These are phyloP conservation scores for Pseudogymnoascus sp. DNA, from an alignment of 2,329 filamentous ascomycete species.

Conservation along the genomic window DNA sequence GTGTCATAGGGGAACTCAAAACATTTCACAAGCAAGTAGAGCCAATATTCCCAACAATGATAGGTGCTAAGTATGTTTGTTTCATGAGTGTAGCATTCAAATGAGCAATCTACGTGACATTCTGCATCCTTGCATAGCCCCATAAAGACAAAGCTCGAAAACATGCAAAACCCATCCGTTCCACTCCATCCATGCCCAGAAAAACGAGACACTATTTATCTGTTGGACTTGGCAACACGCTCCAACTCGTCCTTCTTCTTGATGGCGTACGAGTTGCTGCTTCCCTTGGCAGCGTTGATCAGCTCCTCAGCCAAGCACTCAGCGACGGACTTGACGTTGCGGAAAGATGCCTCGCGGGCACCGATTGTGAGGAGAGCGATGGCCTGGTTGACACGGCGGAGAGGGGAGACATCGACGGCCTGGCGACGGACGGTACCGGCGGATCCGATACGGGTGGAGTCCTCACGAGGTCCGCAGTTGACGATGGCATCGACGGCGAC, in stretches of 20 bases:
- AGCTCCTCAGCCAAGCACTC: constrained; percentile 99
- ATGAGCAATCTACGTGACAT: constrained; percentile 26
- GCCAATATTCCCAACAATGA: neutral
- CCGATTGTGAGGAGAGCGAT: constrained; percentile 98
- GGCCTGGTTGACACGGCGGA: constrained; percentile 99
- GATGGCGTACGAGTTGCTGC: constrained; percentile 99
- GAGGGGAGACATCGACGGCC: constrained; percentile 99
- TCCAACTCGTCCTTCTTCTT: constrained; percentile 99
- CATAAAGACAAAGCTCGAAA: constrained; percentile 26
- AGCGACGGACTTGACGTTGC: constrained; percentile 99
- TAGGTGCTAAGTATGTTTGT: constrained; percentile 10
- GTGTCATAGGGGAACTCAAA: neutral
- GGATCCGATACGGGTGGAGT: constrained; percentile 98
- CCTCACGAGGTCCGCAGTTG: constrained; percentile 99
- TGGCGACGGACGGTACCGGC: constrained; percentile 99
- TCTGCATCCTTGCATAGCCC: constrained; percentile 26
- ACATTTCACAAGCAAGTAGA: neutral
- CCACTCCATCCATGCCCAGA: constrained; percentile 22
- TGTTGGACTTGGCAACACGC: constrained; percentile 99
- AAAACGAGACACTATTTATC: constrained; percentile 58
- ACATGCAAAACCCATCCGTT: constrained; percentile 10
- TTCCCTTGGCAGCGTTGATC: constrained; percentile 99
- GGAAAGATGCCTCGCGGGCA: constrained; percentile 97
- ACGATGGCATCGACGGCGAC: constrained; percentile 98
- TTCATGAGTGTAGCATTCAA: constrained; percentile 19